Base-by-base conservation (phyloP, 225 moss, liverwort and hornwort genomes). In the Pseudoscleropodium purum region DNA sequence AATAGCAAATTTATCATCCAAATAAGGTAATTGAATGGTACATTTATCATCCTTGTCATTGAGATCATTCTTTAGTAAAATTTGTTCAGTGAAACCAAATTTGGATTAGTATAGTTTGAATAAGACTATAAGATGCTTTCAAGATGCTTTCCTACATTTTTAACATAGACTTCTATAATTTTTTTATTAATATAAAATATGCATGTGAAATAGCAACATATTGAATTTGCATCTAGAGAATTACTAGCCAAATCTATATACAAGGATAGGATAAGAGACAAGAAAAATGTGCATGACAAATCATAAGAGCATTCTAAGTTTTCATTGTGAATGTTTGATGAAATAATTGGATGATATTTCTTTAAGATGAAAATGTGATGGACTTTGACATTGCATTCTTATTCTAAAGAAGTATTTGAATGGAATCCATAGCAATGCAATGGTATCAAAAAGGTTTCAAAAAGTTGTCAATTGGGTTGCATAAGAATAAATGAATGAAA, bases 41-140 rank as follows among this genome's bases (percentile, higher is more conserved):
- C 41, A 60, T 62, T 43, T 33, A 6, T 82, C 62, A 82, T 45
- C 15, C 33, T 63, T 21, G 4, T 33, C 45, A 23, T 63, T 14
- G 45, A 61, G 10, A 33, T 43, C 9, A 62, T 31, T 60, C 13
- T 45, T 13, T 6, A 5, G 14, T 21, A 33, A 43, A 45, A 45
- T 10, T 15, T 15, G 6, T 61, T 45, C 1, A 3, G 10, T 45
- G 43, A 33, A 82, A 29, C 3, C 19, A 41, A 54, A 41, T 30
- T 30, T n/a, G 19, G 13, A 39, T 80, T 39, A 8, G 5, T 80
- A 11, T 27, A 18, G 1, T 29, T 0, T 57, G 6, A 57, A 27
- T 79, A 12, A 18, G 39, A 60, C 0, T 59, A 0, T 15, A 5
- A 24, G 25, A 26, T n/a, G 11, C 0, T 60, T n/a, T 80, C 4